Conservation (phyloP, 1,139 yeast species). For the Ogataea hybrid region DNA sequence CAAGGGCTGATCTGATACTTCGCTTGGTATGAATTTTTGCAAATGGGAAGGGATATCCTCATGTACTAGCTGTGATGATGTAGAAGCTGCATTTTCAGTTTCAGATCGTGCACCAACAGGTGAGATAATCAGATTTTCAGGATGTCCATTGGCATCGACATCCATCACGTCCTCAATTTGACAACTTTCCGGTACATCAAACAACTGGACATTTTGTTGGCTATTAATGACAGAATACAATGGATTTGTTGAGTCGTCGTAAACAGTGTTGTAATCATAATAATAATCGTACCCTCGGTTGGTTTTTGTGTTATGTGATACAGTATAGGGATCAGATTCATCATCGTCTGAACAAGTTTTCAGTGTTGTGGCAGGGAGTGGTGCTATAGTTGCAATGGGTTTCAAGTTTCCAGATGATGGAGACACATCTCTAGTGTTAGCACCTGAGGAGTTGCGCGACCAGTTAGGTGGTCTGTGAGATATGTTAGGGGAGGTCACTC, state of each 20-base stretch:
- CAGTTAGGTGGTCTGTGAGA: constrained; percentile 33
- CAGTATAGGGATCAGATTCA: constrained; percentile 57
- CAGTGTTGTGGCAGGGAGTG: constrained; percentile 77
- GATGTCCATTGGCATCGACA: constrained; percentile 16
- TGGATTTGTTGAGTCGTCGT: constrained; percentile 33
- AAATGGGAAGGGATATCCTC: constrained; percentile 5
- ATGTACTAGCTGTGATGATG: not conserved
- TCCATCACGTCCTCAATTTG: constrained; percentile 30
- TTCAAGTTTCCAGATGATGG: constrained; percentile 26
- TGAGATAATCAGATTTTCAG: not conserved
- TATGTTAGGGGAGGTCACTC: constrained; percentile 17
- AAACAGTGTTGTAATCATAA: constrained; percentile 86
- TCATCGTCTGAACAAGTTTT: constrained; percentile 71
- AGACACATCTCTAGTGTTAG: constrained; percentile 28
- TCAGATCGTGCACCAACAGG: not conserved
- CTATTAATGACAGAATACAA: constrained; percentile 18
- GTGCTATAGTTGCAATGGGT: constrained; percentile 59
- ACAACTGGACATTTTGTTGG: constrained; percentile 29
- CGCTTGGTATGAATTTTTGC: not conserved
- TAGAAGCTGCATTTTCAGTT: not conserved
- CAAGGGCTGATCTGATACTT: too few species aligned
- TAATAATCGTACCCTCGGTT: constrained; percentile 79
- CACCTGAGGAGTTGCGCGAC: constrained; percentile 22
- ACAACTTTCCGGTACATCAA: constrained; percentile 32
- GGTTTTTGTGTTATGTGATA: constrained; percentile 73